These are phyloP conservation scores for Podospora appendiculata DNA, from an alignment of 495 filamentous ascomycete genomes.

Conservation along the genomic window DNA sequence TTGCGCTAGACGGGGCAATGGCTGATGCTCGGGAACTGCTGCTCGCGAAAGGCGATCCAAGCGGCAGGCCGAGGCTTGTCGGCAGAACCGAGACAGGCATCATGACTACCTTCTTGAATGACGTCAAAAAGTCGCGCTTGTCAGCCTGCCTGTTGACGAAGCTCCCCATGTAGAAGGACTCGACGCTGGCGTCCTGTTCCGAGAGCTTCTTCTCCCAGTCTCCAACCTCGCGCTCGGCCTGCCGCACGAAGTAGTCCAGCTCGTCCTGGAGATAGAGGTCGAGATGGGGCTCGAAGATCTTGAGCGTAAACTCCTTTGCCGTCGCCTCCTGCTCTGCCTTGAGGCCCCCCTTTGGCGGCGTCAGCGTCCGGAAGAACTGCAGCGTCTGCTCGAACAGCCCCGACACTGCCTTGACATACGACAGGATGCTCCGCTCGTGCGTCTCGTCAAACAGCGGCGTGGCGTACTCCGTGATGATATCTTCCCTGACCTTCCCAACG, in stretches of 20 bases:
- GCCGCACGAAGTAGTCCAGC: conserved; percentile 70
- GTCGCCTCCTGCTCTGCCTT: conserved; percentile 21
- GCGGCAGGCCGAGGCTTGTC: conserved; percentile 31
- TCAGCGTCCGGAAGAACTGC: conserved; percentile 62
- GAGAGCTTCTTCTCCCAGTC: conserved; percentile 88
- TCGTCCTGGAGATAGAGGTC: conserved; percentile 93
- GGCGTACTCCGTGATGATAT: conserved; percentile 79
- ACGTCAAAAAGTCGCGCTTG: conserved; percentile 91
- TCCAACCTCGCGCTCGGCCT: conserved; percentile 66
- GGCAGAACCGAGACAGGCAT: conserved; percentile 91
- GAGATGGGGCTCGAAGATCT: conserved; percentile 82
- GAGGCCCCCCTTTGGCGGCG: conserved; percentile 37
- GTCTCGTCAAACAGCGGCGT: conserved; percentile 85
- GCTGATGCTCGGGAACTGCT: conserved; percentile 27
- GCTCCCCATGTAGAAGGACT: conserved; percentile 91
- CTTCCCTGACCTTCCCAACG: conserved; percentile 73
- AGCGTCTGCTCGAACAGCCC: conserved; percentile 79
- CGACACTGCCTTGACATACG: conserved; percentile 80
- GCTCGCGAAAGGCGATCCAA: conserved; percentile 32
- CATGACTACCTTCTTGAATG: conserved; percentile 98
- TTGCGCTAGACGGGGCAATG: conserved; percentile 19
- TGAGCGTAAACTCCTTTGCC: conserved; percentile 55
- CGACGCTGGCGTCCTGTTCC: conserved; percentile 82
- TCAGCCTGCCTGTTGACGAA: conserved; percentile 82
- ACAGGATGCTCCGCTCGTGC: conserved; percentile 64